These are phyloP conservation scores for Gossypium mustelinum DNA, from an alignment of 345 rosid species.

Conservation along the genomic window DNA sequence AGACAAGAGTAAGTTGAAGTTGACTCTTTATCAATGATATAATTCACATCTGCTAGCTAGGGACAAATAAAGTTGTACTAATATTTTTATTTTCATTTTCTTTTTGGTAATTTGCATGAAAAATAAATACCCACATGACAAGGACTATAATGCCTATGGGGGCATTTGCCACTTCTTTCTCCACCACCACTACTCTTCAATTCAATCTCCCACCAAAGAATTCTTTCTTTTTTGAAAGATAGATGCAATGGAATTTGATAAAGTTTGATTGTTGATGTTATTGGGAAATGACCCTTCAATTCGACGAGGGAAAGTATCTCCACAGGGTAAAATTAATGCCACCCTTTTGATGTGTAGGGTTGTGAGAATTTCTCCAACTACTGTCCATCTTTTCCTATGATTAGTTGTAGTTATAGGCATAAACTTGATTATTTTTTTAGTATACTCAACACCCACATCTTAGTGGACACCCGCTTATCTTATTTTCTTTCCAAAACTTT, in stretches of 20 bases:
- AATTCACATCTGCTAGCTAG: too few relatives aligned
- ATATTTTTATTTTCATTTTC: too few relatives aligned
- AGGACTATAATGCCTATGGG: constrained; percentile 7
- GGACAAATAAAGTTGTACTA: too few relatives aligned
- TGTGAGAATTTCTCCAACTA: background rate
- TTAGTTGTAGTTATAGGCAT: too few relatives aligned
- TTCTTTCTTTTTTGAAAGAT: background rate
- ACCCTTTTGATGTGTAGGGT: background rate
- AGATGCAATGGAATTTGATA: background rate
- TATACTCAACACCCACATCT: too few relatives aligned
- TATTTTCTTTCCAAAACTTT: too few relatives aligned
- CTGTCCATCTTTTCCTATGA: too few relatives aligned
- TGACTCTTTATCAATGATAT: background rate
- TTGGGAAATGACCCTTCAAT: constrained; percentile 1
- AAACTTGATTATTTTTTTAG: too few relatives aligned
- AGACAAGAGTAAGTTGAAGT: constrained; percentile 12
- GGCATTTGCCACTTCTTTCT: constrained; percentile 31
- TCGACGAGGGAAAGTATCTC: background rate
- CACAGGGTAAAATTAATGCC: too few relatives aligned
- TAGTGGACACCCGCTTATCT: too few relatives aligned
- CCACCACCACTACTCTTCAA: constrained; percentile 39
- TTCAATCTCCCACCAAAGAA: constrained; percentile 26
- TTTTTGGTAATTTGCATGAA: background rate
- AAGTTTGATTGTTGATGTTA: background rate
- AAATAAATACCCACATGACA: background rate